Evolutionary conservation across 2,329 filamentous ascomycete genomes (phyloP).

Genomic region (Capronia coronata): DNA sequence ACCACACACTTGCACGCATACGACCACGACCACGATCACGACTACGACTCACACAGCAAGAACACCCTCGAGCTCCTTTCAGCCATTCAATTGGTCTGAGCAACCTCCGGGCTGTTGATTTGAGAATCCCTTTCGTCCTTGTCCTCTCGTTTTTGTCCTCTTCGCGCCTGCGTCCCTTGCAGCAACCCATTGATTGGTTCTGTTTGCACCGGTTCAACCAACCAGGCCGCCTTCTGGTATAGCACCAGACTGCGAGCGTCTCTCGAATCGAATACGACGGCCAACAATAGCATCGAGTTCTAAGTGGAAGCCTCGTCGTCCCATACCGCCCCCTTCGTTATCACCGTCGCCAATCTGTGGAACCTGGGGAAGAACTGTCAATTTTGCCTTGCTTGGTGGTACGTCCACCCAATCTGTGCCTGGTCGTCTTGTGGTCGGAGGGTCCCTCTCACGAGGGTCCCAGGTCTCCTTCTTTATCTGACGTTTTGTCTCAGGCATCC

Average conservation of each 20-base stretch:
- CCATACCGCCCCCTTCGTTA: slow-evolving; percentile 18
- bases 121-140: slow-evolving; percentile 12
- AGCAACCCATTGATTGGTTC: slow-evolving; percentile 19
- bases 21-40: too few relatives aligned
- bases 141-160: slow-evolving; percentile 16
- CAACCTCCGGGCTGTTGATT: slow-evolving; percentile 10
- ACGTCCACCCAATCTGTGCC: slow-evolving; percentile 12
- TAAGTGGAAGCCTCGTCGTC: slow-evolving; percentile 21
- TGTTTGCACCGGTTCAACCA: slow-evolving; percentile 21
- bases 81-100: slow-evolving; percentile 9
- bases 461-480: slow-evolving; percentile 3
- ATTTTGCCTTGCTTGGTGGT: slow-evolving; percentile 6
- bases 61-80: neutral
- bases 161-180: slow-evolving; percentile 21
- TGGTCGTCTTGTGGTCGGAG: slow-evolving; percentile 6
- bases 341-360: slow-evolving; percentile 16
- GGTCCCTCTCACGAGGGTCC: neutral
- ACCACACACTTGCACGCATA: slow-evolving; percentile 1
- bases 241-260: neutral
- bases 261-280: neutral
- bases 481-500: slow-evolving; percentile 15
- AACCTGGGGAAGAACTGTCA: slow-evolving; percentile 20
- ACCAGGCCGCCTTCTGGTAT: slow-evolving; percentile 11
- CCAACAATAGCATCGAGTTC: slow-evolving; percentile 23
- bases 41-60: neutral